These are phyloP conservation scores for Penicillium egyptiacum DNA, from an alignment of 495 filamentous ascomycete genomes.

Conservation along the genomic window DNA sequence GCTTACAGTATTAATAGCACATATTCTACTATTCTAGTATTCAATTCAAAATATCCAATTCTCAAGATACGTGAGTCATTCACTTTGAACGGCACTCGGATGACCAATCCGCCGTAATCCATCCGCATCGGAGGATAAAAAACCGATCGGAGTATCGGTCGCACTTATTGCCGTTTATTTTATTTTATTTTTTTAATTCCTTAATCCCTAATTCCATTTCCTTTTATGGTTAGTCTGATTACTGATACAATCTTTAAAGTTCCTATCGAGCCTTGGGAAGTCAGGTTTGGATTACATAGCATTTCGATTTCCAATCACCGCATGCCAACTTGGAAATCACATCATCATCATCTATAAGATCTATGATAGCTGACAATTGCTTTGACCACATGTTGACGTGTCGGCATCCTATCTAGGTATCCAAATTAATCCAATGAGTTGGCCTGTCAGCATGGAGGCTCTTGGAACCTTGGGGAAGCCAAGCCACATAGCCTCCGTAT, in stretches of 20 bases:
- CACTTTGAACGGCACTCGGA: background rate
- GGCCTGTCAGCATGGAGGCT: slow-evolving; percentile 10
- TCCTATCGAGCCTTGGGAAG: background rate
- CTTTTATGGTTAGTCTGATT: background rate
- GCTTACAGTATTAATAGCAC: too few species aligned
- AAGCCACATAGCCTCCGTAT: background rate
- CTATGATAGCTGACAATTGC: background rate
- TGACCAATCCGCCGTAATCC: slow-evolving; percentile 13
- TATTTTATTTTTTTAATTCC: background rate
- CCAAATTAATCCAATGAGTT: background rate
- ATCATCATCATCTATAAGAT: background rate
- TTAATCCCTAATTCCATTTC: slow-evolving; percentile 7
- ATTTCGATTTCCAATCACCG: background rate
- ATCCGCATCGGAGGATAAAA: slow-evolving; percentile 3
- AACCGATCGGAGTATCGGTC: slow-evolving; percentile 7
- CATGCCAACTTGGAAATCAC: background rate
- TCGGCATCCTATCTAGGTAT: background rate
- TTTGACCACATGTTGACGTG: background rate
- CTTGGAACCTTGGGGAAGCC: slow-evolving; percentile 1
- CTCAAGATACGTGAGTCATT: slow-evolving; percentile 1
- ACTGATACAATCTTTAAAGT: background rate
- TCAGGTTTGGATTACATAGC: background rate
- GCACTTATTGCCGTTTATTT: background rate
- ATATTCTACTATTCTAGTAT: too few species aligned
- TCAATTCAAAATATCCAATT: too few species aligned